Conservation (phyloP, 352 stramenopile species). For the Pythium phragmitis region DNA sequence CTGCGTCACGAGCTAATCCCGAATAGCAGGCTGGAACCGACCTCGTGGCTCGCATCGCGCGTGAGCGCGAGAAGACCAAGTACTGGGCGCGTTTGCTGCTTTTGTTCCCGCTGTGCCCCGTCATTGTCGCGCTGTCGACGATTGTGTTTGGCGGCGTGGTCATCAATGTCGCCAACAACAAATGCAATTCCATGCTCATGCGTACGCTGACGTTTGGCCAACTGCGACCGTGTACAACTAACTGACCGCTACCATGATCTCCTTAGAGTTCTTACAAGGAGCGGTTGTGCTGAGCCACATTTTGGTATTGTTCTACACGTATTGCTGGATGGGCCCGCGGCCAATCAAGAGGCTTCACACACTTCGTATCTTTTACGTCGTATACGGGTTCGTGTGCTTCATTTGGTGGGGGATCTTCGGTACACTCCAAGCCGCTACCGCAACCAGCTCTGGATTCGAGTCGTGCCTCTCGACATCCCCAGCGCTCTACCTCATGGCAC, state of each 20-base stretch:
- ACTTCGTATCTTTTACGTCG: conserved; percentile 59
- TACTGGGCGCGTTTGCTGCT: conserved; percentile 69
- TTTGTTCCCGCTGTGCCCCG: conserved; percentile 60
- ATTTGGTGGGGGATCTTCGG: conserved; percentile 72
- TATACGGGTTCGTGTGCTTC: conserved; percentile 58
- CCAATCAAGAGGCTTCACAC: conserved; percentile 57
- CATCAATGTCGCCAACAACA: conserved; percentile 63
- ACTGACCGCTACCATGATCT: background rate
- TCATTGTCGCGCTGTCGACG: conserved; percentile 56
- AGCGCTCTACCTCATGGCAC: conserved; percentile 64
- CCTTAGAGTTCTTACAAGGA: conserved; percentile 59
- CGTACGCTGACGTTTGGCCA: conserved; percentile 30
- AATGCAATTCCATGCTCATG: conserved; percentile 70
- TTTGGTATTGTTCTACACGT: conserved; percentile 66
- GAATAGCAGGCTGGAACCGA: conserved; percentile 38
- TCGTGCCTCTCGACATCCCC: conserved; percentile 67
- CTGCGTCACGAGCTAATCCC: background rate
- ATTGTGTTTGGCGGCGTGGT: conserved; percentile 64
- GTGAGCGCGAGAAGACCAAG: conserved; percentile 64
- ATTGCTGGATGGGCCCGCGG: conserved; percentile 64
- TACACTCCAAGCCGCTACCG: conserved; percentile 51
- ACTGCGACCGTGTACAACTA: background rate
- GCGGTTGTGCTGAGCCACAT: conserved; percentile 66
- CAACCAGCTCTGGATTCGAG: conserved; percentile 62
- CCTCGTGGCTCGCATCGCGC: conserved; percentile 46